phyloP scores from a whole-genome alignment of 164 flowering plant genomes.

The Chimonanthus salicifolius region DNA sequence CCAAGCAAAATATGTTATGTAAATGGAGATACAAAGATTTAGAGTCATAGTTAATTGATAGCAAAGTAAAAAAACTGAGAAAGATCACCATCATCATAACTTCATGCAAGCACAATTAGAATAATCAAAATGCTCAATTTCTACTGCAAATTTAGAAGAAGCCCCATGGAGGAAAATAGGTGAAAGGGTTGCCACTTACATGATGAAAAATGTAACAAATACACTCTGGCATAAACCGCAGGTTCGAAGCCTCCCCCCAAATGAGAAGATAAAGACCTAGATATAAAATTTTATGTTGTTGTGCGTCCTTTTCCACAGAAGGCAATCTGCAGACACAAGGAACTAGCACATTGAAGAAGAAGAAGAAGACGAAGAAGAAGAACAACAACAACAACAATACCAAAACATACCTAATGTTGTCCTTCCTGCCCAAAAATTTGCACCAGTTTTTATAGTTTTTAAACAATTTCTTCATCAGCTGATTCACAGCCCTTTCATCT shows the following conservation, averaged over 20 bases:
- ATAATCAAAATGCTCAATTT: not conserved
- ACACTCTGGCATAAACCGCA: slow-evolving; percentile 97
- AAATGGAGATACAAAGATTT: not conserved
- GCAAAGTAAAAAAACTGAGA: not conserved
- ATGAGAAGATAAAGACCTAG: slow-evolving; percentile 85
- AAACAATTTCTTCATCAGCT: slow-evolving; percentile 72
- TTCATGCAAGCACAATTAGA: not conserved
- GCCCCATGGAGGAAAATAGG: slow-evolving; percentile 3
- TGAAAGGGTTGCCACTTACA: slow-evolving; percentile 41
- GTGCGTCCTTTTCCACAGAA: slow-evolving; percentile 60
- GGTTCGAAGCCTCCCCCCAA: slow-evolving; percentile 98
- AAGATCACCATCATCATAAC: not conserved
- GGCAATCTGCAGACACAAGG: slow-evolving; percentile 53
- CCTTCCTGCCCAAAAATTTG: slow-evolving; percentile 70
- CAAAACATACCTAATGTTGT: slow-evolving; percentile 59
- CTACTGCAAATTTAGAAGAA: not conserved
- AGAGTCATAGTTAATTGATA: not conserved
- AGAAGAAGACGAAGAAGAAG: not conserved
- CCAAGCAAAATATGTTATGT: not conserved
- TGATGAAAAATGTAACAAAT: slow-evolving; percentile 93
- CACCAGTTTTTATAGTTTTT: slow-evolving; percentile 90
- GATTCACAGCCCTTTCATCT: slow-evolving; percentile 64
- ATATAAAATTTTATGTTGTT: slow-evolving; percentile 73
- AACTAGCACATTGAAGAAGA: not conserved
- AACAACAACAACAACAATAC: not conserved